Evolutionary conservation across 257 asterid genomes (phyloP), one percentile per base, ranked within the genome.

Genomic region (Gardenia jasminoides): DNA sequence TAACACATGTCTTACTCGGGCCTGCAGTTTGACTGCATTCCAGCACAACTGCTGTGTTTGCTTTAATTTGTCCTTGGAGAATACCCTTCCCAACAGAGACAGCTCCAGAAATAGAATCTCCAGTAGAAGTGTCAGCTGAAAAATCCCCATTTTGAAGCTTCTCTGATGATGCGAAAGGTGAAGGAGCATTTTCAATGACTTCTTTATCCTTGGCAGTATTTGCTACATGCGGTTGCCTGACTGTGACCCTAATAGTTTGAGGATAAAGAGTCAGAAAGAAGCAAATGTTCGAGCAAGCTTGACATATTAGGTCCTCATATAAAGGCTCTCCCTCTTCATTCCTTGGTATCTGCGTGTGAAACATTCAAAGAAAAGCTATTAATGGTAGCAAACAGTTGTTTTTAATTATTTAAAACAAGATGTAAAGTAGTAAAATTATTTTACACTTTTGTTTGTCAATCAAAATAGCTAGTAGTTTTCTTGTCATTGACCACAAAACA

Each of bases 321-420:
- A 88, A 87, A 82, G 97, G 98, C 84, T 87, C 98, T 75, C 96
- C 98, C 56, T 92, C 97, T 78, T 92, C 97, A 56, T 93, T 98
- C 84, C 92, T 89, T 50, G 99, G 97, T 80, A 93, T 79, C 98
- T 93, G 85, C 68, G 78, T 13, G n/a, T 52, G 74, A 70, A 78
- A 72, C 13, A 16, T 48, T 44, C 22, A 64, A 54, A 30, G 67
- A 15, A 47, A 43, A 41, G 76, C 36, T 64, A 75, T 22, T 28
- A 16, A 28, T 43, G 20, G 48, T 44, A 44, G 50, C 67, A 19
- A 58, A 44, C 12, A 76, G 46, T 44, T 44, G 41, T 36, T 36
- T 36, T 36, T 36, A 2, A 36, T 36, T 36, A n/a, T 3, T 10
- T 28, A 76, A 26, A 70, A 16, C 59, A 58, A 61, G 8, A n/a